Base-by-base conservation (phyloP, 2,329 filamentous ascomycete species). In the Alternaria novae-zelandiae region DNA sequence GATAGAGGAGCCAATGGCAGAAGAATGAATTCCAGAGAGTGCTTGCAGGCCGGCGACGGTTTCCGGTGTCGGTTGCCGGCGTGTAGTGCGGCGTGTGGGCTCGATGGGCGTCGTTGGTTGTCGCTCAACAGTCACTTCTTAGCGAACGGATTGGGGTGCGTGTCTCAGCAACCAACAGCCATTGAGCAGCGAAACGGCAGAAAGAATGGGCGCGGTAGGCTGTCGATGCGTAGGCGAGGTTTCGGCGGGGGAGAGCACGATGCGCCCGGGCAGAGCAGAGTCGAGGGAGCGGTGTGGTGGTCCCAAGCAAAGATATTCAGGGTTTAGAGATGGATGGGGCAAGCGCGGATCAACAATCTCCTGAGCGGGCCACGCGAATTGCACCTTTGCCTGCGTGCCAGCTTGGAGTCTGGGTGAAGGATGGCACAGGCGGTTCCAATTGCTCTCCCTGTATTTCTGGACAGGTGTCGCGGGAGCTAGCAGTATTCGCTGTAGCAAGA, bases 261-360 rank as follows among this genome's bases (percentile, higher is more conserved):
- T 32, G 55, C 65, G 68, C 66, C 26, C 56, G 25, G 60, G 36
- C 20, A 68, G 67, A 60, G 68, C 67, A 69, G 70, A 65, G 69
- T 69, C 65, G 71, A 63, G 67, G 65, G 63, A 70, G 74, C 72
- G 74, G 74, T 76, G 74, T 75, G 73, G 64, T 65, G 41, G 62
- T 25, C 62, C 64, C 61, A 59, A 67, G 64, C 62, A 70, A 60
- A 63, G 59, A 68, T 62, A 56, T 70, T 70, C 68, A 70, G 73
- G 70, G 68, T 73, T 70, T 57, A 61, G 64, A 69, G 61, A 64
- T 69, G 67, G 67, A 67, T 60, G 53, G 54, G 72, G 70, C 70
- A 72, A 73, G 70, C 68, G 70, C 72, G 61, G 58, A 71, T 70
- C 50, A 59, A 59, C 43, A 51, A 53, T 54, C 51, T 65, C 59